Percentiles rank a stretch among this genome's conserved stretches.
These are phyloP conservation scores for Rhodotorula paludigena DNA, from an alignment of 768 basidiomycete genomes.

Conservation along the genomic window DNA sequence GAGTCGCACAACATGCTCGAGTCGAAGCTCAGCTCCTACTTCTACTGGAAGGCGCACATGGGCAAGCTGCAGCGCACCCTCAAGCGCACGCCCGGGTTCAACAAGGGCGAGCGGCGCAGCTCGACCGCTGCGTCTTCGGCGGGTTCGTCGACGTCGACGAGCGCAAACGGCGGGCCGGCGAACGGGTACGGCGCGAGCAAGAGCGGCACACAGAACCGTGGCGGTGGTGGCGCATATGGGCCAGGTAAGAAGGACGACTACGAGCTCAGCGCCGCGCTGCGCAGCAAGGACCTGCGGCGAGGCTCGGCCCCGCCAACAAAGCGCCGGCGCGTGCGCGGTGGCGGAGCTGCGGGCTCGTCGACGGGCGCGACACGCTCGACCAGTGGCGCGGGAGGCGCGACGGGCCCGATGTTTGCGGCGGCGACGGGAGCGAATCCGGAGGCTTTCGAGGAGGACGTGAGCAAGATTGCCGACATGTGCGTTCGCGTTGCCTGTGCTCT, in stretches of 20 bases:
- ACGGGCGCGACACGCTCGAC: neutral
- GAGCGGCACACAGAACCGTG: too few relatives aligned
- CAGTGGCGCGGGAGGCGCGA: neutral
- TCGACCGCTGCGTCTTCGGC: neutral
- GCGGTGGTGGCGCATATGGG: too few relatives aligned
- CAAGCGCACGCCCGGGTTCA: conserved; percentile 23
- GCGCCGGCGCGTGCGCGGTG: conserved; percentile 71
- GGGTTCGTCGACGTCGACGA: too few relatives aligned
- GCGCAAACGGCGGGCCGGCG: too few relatives aligned
- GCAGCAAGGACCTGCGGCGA: conserved; percentile 56
- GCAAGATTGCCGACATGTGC: conserved; percentile 60
- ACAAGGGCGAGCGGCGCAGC: conserved; percentile 14
- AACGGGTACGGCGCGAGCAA: neutral
- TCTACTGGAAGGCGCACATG: conserved; percentile 69
- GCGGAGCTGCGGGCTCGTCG: conserved; percentile 49
- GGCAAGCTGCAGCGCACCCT: conserved; percentile 43
- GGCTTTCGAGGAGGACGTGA: conserved; percentile 46
- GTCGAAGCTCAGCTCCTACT: conserved; percentile 57
- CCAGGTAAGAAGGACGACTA: too few relatives aligned
- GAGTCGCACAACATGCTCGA: conserved; percentile 14
- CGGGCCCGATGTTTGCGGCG: conserved; percentile 7
- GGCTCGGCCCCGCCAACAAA: conserved; percentile 56
- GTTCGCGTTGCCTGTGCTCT: conserved; percentile 36
- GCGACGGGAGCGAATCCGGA: conserved; percentile 28
- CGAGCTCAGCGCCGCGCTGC: conserved; percentile 58